Percentiles rank a stretch among this genome's conserved stretches.
phyloP scores from a whole-genome alignment of 2,329 filamentous ascomycete genomes.

The Rhynchosporium secalis region DNA sequence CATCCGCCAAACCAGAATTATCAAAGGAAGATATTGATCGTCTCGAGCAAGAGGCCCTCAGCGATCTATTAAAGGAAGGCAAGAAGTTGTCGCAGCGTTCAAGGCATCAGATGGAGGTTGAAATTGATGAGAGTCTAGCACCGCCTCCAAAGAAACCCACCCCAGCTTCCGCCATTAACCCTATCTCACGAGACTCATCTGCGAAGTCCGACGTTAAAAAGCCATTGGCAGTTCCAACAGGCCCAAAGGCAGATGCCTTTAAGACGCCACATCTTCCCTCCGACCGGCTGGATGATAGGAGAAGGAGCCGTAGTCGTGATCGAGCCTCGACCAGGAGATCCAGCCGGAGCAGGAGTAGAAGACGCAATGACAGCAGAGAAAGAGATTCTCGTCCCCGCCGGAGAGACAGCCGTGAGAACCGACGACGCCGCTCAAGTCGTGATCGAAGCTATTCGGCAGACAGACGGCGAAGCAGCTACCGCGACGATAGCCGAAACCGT shows the following conservation, averaged over 20 bases:
- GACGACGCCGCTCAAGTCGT: constrained; percentile 28
- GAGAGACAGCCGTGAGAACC: constrained; percentile 37
- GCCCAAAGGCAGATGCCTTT: constrained; percentile 28
- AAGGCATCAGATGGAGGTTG: constrained; percentile 39
- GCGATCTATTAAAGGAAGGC: constrained; percentile 40
- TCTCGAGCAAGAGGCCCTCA: constrained; percentile 40
- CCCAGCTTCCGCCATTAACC: constrained; percentile 40
- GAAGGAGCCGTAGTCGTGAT: constrained; percentile 35
- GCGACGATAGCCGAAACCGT: constrained; percentile 30
- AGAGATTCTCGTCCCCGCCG: constrained; percentile 29
- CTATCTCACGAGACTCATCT: constrained; percentile 36
- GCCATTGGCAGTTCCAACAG: constrained; percentile 23
- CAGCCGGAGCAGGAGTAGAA: constrained; percentile 31
- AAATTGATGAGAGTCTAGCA: constrained; percentile 39
- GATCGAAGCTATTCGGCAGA: constrained; percentile 31
- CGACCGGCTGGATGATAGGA: constrained; percentile 22
- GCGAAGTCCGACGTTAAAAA: constrained; percentile 37
- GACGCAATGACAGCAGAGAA: constrained; percentile 32
- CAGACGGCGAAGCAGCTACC: constrained; percentile 33
- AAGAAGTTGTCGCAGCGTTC: constrained; percentile 36
- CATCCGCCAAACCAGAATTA: constrained; percentile 27
- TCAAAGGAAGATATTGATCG: constrained; percentile 40
- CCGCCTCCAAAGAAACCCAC: constrained; percentile 40
- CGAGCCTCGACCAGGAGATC: constrained; percentile 31
- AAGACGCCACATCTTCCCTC: constrained; percentile 26